phyloP scores from a whole-genome alignment of 108 stramenopile species.

The Cyclotella cryptica region DNA sequence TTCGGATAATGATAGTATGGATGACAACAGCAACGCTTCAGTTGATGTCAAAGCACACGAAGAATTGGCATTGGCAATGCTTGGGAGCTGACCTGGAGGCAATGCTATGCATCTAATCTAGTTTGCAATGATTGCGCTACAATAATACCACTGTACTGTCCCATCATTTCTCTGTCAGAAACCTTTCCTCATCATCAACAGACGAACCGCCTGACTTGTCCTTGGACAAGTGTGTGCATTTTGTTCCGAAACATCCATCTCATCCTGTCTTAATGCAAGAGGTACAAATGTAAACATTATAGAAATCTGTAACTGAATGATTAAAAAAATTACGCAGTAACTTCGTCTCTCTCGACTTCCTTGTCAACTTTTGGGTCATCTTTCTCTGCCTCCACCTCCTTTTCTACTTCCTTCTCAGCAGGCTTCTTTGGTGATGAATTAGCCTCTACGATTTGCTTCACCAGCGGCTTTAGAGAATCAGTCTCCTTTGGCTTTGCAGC shows the following conservation, averaged over 20 bases:
- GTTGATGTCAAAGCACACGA: slow-evolving; percentile 69
- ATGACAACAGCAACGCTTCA: slow-evolving; percentile 43
- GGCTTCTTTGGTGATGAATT: slow-evolving; percentile 37
- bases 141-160: too few species aligned
- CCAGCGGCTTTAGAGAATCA: slow-evolving; percentile 37
- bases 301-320: not conserved
- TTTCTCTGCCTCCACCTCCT: slow-evolving; percentile 19
- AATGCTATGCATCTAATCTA: slow-evolving; percentile 61
- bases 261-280: too few species aligned
- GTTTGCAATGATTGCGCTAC: not conserved
- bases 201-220: too few species aligned
- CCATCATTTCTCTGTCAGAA: too few species aligned
- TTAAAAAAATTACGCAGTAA: not conserved
- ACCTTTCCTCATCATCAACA: too few species aligned
- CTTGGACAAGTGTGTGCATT: too few species aligned
- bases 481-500: slow-evolving; percentile 16
- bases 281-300: too few species aligned
- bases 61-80: slow-evolving; percentile 80
- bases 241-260: too few species aligned
- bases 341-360: not conserved
- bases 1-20: slow-evolving; percentile 34
- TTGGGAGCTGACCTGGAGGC: slow-evolving; percentile 54
- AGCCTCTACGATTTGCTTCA: slow-evolving; percentile 48
- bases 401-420: slow-evolving; percentile 16
- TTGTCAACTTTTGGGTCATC: not conserved